Evolutionary conservation across 495 filamentous ascomycete species (phyloP), one percentile per base, ranked within the genome.

Genomic region (Penicillium cataractarum): DNA sequence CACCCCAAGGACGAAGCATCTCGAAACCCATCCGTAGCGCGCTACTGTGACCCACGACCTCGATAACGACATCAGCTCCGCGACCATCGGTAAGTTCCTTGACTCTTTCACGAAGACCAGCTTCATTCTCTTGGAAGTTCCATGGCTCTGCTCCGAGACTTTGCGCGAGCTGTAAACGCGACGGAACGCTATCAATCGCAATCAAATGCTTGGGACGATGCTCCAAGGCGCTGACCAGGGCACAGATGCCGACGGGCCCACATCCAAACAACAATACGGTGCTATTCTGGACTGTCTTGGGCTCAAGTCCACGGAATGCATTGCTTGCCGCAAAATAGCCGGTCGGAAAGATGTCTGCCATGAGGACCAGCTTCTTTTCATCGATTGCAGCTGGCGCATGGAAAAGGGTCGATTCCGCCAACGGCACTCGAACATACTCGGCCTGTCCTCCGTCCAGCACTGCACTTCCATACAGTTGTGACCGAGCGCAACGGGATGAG

Each of bases 21-120:
- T 97, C 92, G 70, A 91, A 96, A 2, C 86, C 90, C 67, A 91
- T 90, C 64, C 82, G 84, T 61, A 97, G 73, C 4, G 93, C 93
- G 50, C 86, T 83, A 33, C 86, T 90, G 56, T 90, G 75, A 0
- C 93, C 93, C 2, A 97, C 93, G 9, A 95, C 89, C 72, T 97
- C 93, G 52, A 97, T 86, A 6, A 92, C 89, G 0, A 89, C 85
- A 78, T 97, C 93, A 0, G 92, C 93, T 0, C 93, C 93, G 19
- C 93, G 79, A 0, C 90, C 91, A 15, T 88, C 85, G 0, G 91
- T 96, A 24, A 87, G 79, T 55, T 91, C 89, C 71, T 85, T 84
- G 17, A 97, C 86, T 58, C 89, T 76, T 62, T 79, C 73, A 6
- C 67, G 62, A 1, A 72, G 26, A 15, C 84, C 76, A 70, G 92